Evolutionary conservation across 106 monocot genomes (phyloP), one percentile per base, ranked within the genome.

Genomic region (Hemerocallis citrina): DNA sequence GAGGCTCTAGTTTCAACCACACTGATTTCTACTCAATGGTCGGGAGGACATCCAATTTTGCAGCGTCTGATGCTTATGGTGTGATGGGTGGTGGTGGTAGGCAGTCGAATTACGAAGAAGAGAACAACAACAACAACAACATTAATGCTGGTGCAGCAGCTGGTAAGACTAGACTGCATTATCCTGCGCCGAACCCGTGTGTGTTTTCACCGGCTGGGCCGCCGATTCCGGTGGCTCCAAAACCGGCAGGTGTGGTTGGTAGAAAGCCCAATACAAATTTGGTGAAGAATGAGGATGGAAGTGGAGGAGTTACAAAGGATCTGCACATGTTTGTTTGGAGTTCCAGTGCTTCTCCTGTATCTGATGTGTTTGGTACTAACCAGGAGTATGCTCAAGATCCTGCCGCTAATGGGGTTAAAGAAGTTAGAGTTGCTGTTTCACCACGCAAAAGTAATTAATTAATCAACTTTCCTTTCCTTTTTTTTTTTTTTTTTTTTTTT

Each of bases 321-420:
- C 76, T 95, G 6, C 95, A 86, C 63, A 95, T 95, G 95, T 90
- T 90, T 48, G 86, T 95, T 0, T 95, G 89, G 94, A 89, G 89
- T 74, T 86, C 94, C 17, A 89, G 80, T 59, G 85, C 90, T 0
- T 95, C 95, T 4, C 95, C 95, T 0, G 95, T 84, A 15, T 95
- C 90, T 50, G 95, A 94, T 34, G 89, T 85, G 39, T 89, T 85
- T 60, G 79, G 78, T 2, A 69, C 60, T 49, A 71, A 79, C 17
- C 88, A 76, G 45, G 81, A 88, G n/a, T 78, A 73, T 66, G 31
- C 64, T 6, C 21, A 71, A 10, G 64, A 36, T 13, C 39, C 24
- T 23, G 40, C 20, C n/a, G 40, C 62, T 11, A 55, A 55, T 22
- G 64, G 60, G 1, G 75, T 51, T 15, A 84, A 79, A 34, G 84